Evolutionary conservation across 2,329 filamentous ascomycete genomes (phyloP).

Genomic region (Zopfia rhizophila): DNA sequence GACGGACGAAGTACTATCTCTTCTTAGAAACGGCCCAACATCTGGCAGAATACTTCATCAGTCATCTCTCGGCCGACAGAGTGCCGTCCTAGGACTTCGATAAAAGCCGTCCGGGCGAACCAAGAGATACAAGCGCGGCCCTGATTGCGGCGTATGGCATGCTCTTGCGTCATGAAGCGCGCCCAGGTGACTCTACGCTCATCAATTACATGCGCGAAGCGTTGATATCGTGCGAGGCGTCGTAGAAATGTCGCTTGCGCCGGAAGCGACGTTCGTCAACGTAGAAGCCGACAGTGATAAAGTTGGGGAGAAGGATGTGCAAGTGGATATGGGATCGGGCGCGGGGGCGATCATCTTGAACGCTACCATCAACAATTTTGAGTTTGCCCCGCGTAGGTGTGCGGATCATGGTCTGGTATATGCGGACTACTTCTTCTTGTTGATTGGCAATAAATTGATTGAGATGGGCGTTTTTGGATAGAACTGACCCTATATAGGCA

Average conservation of each 20-base stretch:
- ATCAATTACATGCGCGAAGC: conserved; percentile 41
- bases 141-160: conserved; percentile 53
- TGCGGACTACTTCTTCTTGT: conserved; percentile 57
- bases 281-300: no score
- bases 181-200: conserved; percentile 29
- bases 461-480: conserved; percentile 21
- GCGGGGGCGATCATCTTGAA: conserved; percentile 54
- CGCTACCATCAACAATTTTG: conserved; percentile 57
- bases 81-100: conserved; percentile 61
- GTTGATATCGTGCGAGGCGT: conserved; percentile 32
- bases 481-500: neutral
- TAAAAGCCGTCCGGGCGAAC: conserved; percentile 49
- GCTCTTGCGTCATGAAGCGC: conserved; percentile 50
- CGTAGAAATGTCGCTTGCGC: conserved; percentile 32
- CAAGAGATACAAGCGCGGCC: conserved; percentile 53
- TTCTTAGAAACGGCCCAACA: conserved; percentile 54
- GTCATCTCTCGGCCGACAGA: conserved; percentile 42
- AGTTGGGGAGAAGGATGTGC: conserved; percentile 19
- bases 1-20: conserved; percentile 49
- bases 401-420: conserved; percentile 58
- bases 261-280: neutral
- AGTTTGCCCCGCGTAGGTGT: conserved; percentile 54
- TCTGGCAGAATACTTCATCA: conserved; percentile 55
- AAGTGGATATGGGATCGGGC: conserved; percentile 32
- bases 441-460: conserved; percentile 55